Evolutionary conservation across 306 rosid genomes (phyloP).

Genomic region (Fragaria nilgerrensis): DNA sequence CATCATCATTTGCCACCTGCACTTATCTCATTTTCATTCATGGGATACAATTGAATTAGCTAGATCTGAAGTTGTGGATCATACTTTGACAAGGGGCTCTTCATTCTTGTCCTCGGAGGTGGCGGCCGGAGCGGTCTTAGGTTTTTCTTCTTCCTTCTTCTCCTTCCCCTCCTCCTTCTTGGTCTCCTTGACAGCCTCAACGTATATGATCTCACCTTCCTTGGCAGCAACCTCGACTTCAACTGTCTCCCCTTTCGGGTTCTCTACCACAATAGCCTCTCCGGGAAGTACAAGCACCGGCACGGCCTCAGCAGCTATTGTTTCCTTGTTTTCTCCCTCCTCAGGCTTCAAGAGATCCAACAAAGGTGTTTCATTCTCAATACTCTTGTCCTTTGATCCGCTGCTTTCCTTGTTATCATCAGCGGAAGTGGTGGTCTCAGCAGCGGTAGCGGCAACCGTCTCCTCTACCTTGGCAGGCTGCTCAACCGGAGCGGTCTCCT

Average conservation of each 20-base stretch:
- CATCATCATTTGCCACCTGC: not conserved
- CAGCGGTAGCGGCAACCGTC: slow-evolving; percentile 15
- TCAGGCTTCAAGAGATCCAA: slow-evolving; percentile 35
- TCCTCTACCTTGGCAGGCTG: slow-evolving; percentile 36
- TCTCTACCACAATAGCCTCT: not conserved
- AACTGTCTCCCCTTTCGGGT: slow-evolving; percentile 21
- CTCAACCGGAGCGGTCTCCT: slow-evolving; percentile 35
- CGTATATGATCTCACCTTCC: slow-evolving; percentile 20
- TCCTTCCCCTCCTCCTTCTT: slow-evolving; percentile 1
- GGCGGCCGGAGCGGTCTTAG: not conserved
- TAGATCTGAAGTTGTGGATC: not conserved
- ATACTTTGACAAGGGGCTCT: slow-evolving; percentile 2
- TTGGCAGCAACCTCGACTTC: slow-evolving; percentile 25
- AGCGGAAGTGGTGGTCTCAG: not conserved
- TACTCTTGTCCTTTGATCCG: slow-evolving; percentile 26
- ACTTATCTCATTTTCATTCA: not conserved
- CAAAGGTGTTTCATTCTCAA: slow-evolving; percentile 38
- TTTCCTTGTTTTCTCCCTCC: slow-evolving; percentile 10
- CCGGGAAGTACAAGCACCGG: not conserved
- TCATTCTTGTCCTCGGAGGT: not conserved
- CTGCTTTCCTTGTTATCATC: slow-evolving; percentile 26
- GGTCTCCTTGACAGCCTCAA: slow-evolving; percentile 23
- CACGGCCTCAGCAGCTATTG: not conserved
- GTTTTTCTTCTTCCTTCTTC: not conserved
- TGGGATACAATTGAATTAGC: slow-evolving; percentile 1